phyloP scores from a whole-genome alignment of 345 rosid species.

The Laguncularia racemosa region DNA sequence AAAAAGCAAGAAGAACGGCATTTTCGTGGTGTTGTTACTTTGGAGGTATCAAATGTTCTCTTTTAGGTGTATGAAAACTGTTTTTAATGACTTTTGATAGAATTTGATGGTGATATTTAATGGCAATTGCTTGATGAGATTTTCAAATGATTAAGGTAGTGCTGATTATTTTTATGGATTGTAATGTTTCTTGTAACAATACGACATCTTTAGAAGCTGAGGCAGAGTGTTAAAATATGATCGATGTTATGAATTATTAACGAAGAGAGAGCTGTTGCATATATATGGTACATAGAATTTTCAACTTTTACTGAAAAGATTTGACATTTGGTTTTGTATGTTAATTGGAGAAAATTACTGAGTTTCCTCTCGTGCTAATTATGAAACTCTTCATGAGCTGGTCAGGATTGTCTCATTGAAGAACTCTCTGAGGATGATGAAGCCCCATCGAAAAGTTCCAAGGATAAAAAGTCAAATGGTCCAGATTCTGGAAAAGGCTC shows the following conservation, averaged over 20 bases:
- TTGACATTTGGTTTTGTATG: too few species aligned
- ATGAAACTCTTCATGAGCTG: not conserved
- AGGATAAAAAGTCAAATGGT: conserved; percentile 86
- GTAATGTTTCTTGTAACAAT: too few species aligned
- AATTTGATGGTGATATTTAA: not conserved
- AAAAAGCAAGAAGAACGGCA: conserved; percentile 89
- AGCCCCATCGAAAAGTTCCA: conserved; percentile 54
- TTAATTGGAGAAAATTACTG: too few species aligned
- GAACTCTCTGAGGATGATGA: conserved; percentile 81
- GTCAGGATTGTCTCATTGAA: conserved; percentile 84
- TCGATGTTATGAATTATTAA: too few species aligned
- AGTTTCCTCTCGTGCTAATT: not conserved
- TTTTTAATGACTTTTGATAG: not conserved
- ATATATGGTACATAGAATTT: too few species aligned
- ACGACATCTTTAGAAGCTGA: too few species aligned
- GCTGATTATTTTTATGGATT: too few species aligned
- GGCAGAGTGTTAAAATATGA: too few species aligned
- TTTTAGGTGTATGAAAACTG: not conserved
- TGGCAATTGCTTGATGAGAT: too few species aligned
- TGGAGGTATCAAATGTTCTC: conserved; percentile 49
- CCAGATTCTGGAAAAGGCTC: conserved; percentile 56
- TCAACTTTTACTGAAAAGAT: too few species aligned
- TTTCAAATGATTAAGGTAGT: too few species aligned
- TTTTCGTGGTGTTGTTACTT: conserved; percentile 80
- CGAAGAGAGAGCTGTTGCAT: too few species aligned